A percentile compares a stretch with the other conserved stretches of the same genome.
Conservation (phyloP, 2,329 filamentous ascomycete species). For the Alternaria sp. region DNA sequence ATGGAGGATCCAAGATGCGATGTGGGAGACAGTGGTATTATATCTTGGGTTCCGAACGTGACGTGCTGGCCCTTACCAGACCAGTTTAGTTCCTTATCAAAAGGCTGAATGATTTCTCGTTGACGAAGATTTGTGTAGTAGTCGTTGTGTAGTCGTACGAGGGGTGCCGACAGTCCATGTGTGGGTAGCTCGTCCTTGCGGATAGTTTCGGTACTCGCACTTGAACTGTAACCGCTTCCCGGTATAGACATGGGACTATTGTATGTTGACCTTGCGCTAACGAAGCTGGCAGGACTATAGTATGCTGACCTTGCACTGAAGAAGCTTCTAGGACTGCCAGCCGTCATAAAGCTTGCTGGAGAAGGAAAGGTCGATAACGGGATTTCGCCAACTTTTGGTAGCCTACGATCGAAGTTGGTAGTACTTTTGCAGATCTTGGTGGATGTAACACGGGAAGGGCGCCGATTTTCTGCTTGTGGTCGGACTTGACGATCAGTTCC, state of each 20-base stretch:
- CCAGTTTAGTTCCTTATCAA: constrained; percentile 31
- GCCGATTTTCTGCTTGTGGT: too few species aligned
- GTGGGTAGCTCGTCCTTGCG: constrained; percentile 1
- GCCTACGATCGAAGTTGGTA: too few species aligned
- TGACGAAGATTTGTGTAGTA: neutral
- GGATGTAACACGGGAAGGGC: too few species aligned
- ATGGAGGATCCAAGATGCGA: constrained; percentile 17
- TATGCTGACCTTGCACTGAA: constrained; percentile 4
- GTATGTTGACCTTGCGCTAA: constrained; percentile 4
- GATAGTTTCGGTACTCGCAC: neutral
- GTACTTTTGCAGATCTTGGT: too few species aligned
- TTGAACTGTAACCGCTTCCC: neutral
- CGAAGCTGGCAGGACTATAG: neutral
- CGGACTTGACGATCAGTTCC: too few species aligned
- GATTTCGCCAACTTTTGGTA: too few species aligned
- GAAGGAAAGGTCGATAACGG: fast-evolving
- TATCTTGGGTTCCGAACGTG: constrained; percentile 19
- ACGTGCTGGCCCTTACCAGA: constrained; percentile 37
- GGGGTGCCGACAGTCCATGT: neutral
- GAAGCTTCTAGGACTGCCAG: constrained; percentile 2
- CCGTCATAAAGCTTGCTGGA: constrained; percentile 3
- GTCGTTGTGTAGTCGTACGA: neutral
- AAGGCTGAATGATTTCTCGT: constrained; percentile 7
- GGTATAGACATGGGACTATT: neutral
- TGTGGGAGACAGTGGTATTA: constrained; percentile 17